Conservation (phyloP, 371 early-diverging fungal genomes). For the Haplosporangium sp. region DNA sequence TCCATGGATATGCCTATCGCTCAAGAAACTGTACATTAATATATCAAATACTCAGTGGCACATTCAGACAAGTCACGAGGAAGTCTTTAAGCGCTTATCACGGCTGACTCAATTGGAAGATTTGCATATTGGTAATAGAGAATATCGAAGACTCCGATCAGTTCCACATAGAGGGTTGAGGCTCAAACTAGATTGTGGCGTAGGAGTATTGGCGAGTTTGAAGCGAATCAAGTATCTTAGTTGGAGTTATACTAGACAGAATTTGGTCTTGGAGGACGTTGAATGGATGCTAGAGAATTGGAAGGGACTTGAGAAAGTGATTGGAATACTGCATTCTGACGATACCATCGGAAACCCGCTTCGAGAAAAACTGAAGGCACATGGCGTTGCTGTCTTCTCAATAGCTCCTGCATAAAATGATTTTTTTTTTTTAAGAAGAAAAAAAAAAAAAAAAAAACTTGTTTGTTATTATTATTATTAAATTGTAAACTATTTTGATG, state of each 20-base stretch:
- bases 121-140: background rate
- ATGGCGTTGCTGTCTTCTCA: background rate
- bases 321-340: background rate
- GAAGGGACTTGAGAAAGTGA: background rate
- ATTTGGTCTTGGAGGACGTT: background rate
- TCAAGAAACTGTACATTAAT: background rate
- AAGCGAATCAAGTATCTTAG: background rate
- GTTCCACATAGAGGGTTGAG: background rate
- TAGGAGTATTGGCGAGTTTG: background rate
- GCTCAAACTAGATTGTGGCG: background rate
- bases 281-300: background rate
- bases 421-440: background rate
- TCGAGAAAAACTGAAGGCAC: background rate
- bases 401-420: background rate
- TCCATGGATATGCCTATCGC: background rate
- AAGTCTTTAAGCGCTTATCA: background rate
- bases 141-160: background rate
- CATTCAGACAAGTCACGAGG: background rate
- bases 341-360: background rate
- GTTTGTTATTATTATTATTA: too few species aligned
- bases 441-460: too few species aligned
- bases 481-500: too few species aligned
- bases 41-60: background rate
- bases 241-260: slow-evolving; percentile 1
- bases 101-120: background rate